Conservation (phyloP, 371 early-diverging fungal genomes). For the Choanephora cucurbitarum region DNA sequence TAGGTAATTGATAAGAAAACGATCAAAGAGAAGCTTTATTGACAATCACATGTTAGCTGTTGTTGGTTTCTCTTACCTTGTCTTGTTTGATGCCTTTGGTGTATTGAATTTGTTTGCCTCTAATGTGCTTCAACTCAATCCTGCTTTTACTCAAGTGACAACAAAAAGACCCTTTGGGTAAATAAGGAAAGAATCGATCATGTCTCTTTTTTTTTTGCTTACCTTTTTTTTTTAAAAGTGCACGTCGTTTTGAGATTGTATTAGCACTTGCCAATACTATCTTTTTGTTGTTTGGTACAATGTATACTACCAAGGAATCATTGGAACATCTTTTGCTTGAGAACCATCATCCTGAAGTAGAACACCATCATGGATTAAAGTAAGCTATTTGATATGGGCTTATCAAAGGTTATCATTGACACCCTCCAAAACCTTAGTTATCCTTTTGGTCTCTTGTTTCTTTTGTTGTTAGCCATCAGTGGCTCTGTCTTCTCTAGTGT, state of each 20-base stretch:
- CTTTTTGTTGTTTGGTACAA: slow-evolving; percentile 56
- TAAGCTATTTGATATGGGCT: no score
- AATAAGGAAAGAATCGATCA: background rate
- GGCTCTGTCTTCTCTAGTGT: slow-evolving; percentile 41
- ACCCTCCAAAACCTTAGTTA: no score
- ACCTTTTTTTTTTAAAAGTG: no score
- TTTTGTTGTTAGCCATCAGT: slow-evolving; percentile 22
- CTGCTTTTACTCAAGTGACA: slow-evolving; percentile 36
- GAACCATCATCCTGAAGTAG: slow-evolving; percentile 31
- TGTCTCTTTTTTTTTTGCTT: no score
- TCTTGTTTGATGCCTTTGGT: slow-evolving; percentile 57
- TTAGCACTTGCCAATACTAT: slow-evolving; percentile 53
- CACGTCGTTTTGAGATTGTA: slow-evolving; percentile 51
- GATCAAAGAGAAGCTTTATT: no score
- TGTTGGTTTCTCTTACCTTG: slow-evolving; percentile 47
- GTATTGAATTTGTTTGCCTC: slow-evolving; percentile 49
- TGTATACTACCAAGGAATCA: slow-evolving; percentile 59
- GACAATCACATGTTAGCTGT: slow-evolving; percentile 28
- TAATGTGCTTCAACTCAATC: slow-evolving; percentile 43
- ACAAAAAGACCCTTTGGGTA: slow-evolving; percentile 59
- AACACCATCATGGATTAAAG: slow-evolving; percentile 16
- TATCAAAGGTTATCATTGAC: no score
- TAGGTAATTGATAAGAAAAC: slow-evolving; percentile 38
- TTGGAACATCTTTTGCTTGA: slow-evolving; percentile 56
- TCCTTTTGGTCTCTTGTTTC: slow-evolving; percentile 15